Evolutionary conservation across 257 asterid genomes (phyloP).

Genomic region (Mitragyna speciosa): DNA sequence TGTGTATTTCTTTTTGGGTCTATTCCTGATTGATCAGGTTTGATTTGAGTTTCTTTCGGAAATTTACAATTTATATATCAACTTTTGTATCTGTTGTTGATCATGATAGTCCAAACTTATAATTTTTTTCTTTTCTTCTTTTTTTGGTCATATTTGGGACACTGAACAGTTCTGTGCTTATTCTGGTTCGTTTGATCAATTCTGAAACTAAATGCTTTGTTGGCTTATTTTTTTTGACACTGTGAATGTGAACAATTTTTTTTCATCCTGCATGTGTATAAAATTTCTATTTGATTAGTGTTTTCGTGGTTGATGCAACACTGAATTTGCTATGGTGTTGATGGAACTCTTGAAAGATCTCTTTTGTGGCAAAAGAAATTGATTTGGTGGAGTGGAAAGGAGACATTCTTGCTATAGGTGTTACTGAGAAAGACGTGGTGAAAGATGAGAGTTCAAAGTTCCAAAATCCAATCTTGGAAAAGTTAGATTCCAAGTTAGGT

Average conservation of each 20-base stretch:
- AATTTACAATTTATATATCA: not conserved
- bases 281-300: not conserved
- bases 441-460: constrained; percentile 75
- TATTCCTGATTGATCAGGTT: not conserved
- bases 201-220: not conserved
- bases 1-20: not conserved
- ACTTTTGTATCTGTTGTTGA: not conserved
- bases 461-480: constrained; percentile 64
- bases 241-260: not conserved
- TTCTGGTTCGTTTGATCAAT: not conserved
- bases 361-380: constrained; percentile 79
- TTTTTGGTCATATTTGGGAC: not conserved
- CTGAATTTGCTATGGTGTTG: constrained; percentile 19
- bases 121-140: no score
- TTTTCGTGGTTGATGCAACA: not conserved
- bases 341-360: constrained; percentile 46
- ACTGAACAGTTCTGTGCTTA: not conserved
- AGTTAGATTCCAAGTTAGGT: constrained; percentile 66
- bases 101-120: not conserved
- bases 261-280: no score
- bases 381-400: constrained; percentile 96
- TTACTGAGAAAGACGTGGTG: constrained; percentile 73
- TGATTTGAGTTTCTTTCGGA: not conserved
- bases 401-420: constrained; percentile 89
- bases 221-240: not conserved